These are phyloP conservation scores for Colletotrichum karsti DNA, from an alignment of 2,329 filamentous ascomycete genomes.

Conservation along the genomic window DNA sequence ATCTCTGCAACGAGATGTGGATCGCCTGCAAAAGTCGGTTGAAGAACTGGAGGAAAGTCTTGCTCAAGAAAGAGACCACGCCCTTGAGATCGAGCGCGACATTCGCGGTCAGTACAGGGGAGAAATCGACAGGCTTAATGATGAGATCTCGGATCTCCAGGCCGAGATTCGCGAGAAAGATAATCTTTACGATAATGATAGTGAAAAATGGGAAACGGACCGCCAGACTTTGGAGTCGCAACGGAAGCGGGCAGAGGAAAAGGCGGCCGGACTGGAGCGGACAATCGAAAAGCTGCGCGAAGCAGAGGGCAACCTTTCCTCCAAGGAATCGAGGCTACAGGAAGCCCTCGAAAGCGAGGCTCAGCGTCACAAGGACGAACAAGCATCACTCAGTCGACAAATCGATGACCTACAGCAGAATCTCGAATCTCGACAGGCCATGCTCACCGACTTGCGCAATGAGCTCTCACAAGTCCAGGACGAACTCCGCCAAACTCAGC, in stretches of 20 bases:
- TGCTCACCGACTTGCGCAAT: conserved; percentile 70
- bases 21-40: conserved; percentile 55
- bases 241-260: conserved; percentile 72
- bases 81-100: conserved; percentile 67
- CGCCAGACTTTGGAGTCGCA: conserved; percentile 72
- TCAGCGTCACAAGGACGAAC: conserved; percentile 76
- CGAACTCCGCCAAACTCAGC: conserved; percentile 73
- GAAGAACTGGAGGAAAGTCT: conserved; percentile 58
- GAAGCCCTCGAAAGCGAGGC: conserved; percentile 75
- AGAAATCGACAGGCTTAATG: conserved; percentile 60
- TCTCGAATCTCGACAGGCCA: conserved; percentile 71
- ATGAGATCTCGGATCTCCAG: conserved; percentile 70
- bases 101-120: conserved; percentile 54
- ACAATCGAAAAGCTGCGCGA: conserved; percentile 77
- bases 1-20: conserved; percentile 72
- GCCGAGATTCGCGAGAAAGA: conserved; percentile 75
- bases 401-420: conserved; percentile 79
- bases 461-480: conserved; percentile 74
- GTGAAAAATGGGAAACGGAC: conserved; percentile 77
- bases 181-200: conserved; percentile 74
- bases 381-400: conserved; percentile 75
- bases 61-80: conserved; percentile 64
- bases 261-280: conserved; percentile 71
- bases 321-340: conserved; percentile 73
- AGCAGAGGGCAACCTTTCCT: conserved; percentile 71